Conservation (phyloP, 768 basidiomycete genomes). For the Boletales sp. region DNA sequence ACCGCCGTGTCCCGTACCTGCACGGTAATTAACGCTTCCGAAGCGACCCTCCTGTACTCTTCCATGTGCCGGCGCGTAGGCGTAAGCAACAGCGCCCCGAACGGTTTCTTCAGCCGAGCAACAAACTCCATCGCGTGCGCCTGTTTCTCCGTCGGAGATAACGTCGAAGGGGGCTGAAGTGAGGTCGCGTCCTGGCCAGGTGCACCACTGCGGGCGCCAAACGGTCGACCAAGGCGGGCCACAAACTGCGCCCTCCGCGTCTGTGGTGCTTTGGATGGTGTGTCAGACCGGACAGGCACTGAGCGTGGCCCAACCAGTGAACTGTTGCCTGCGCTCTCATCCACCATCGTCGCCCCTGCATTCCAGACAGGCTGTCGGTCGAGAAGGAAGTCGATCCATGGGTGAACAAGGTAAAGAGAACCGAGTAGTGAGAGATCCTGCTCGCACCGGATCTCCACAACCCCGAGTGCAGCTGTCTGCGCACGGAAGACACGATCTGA, state of each 20-base stretch:
- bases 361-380: neutral
- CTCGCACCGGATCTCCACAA: constrained; percentile 5
- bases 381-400: constrained; percentile 11
- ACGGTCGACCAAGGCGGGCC: neutral
- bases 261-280: too few species aligned
- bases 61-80: neutral
- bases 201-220: neutral
- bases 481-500: neutral
- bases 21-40: constrained; percentile 5
- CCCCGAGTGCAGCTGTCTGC: neutral
- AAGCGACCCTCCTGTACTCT: constrained; percentile 10
- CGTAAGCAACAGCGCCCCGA: constrained; percentile 8
- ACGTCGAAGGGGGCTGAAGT: neutral
- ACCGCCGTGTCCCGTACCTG: constrained; percentile 1
- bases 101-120: constrained; percentile 5
- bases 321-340: too few species aligned
- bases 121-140: neutral
- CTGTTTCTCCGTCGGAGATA: neutral
- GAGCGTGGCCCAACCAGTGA: too few species aligned
- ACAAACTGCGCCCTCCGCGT: neutral
- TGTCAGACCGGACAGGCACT: too few species aligned
- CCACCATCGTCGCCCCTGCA: neutral
- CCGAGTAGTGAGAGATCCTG: constrained; percentile 4
- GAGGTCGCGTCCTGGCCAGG: neutral
- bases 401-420: constrained; percentile 3